Conservation (phyloP, 208 protist species). For the Blechomonas ayalai region DNA sequence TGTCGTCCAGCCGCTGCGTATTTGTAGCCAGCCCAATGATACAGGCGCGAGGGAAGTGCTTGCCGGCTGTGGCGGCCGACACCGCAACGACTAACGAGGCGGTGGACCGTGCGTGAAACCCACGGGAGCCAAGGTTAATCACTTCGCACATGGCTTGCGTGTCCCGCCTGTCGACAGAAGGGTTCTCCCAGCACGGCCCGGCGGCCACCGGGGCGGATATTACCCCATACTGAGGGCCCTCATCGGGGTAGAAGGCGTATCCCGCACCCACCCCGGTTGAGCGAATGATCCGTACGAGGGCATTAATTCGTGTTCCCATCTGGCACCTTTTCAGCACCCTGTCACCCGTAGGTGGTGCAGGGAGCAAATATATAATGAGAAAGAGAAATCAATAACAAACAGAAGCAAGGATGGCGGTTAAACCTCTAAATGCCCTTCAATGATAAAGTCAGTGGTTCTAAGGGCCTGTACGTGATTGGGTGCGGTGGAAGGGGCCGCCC, state of each 20-base stretch:
- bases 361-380: no score
- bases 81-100: constrained; percentile 25
- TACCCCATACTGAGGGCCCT: not conserved
- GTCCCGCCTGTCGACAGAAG: constrained; percentile 21
- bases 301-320: no score
- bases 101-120: constrained; percentile 20
- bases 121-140: constrained; percentile 13
- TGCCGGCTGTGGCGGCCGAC: constrained; percentile 13
- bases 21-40: constrained; percentile 43
- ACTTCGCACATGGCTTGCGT: constrained; percentile 49
- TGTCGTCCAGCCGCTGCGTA: constrained; percentile 32
- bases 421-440: no score
- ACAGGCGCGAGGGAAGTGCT: constrained; percentile 45
- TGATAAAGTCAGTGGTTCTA: no score
- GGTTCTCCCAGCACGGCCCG: constrained; percentile 25
- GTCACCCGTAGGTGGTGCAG: no score
- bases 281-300: constrained; percentile 8
- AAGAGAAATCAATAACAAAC: no score
- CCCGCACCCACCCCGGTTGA: constrained; percentile 11
- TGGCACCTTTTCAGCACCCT: no score
- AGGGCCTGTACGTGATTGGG: no score
- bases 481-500: no score
- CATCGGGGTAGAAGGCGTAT: constrained; percentile 3
- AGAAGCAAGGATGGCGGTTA: no score
- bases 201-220: not conserved